Base-by-base conservation (phyloP, 2,329 filamentous ascomycete genomes). In the Penicillium sp. region DNA sequence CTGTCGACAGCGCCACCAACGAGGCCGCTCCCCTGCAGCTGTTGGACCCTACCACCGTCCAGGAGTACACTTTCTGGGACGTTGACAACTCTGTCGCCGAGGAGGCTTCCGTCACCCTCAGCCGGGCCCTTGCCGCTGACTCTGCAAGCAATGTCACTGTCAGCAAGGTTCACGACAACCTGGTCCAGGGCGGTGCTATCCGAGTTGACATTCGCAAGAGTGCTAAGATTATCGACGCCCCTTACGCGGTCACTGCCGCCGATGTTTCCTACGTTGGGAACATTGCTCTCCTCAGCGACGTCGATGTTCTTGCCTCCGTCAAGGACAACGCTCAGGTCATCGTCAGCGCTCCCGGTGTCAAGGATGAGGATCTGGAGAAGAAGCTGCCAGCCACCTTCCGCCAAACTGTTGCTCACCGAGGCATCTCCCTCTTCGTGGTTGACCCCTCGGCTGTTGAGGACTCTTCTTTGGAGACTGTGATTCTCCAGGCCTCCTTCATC, bases 11-110 rank as follows among this genome's bases (percentile, higher is more conserved):
- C 43, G 61, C 61, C 11, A 63, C 60, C 63, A 78, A 55, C 51
- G 72, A 69, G 55, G 50, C 76, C 25, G 78, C 78, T 58, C 69
- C 75, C 73, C 76, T 88, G 56, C 81, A 86, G 65, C 75, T 85
- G 20, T 71, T 84, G n/a, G 83, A 86, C 63, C 68, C 75, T 22
- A 73, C 80, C n/a, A 74, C 77, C 20, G 86, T 88, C 20, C 85
- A 91, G 75, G 90, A 98, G 77, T 98, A 95, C 80, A 89, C 88
- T 12, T 97, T 99, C 84, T 98, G 93, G 92, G 91, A 97, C 67
- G 75, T 90, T 42, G 94, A 96, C 71, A 85, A 88, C 74, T 92
- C 92, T 31, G 78, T 82, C 1, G 84, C 89, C 54, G 82, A 84
- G 54, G 81, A 82, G 60, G 88, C 91, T 1, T 88, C 92, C 11